Conservation (phyloP, 2,329 filamentous ascomycete species). For the Diplocarpon mali region DNA sequence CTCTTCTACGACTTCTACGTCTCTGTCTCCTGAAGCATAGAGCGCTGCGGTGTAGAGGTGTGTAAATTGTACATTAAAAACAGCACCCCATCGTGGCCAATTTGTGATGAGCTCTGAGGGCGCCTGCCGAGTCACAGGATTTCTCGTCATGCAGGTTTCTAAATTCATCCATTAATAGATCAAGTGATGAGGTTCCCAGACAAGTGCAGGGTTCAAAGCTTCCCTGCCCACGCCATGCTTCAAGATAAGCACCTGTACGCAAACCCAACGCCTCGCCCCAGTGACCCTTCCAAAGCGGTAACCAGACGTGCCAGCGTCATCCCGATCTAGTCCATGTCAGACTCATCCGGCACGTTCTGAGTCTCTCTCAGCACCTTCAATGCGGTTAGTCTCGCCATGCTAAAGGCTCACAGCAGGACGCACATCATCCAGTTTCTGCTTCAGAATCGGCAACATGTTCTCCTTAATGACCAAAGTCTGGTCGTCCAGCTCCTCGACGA, state of each 20-base stretch:
- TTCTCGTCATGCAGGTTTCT: background rate
- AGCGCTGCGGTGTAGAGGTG: background rate
- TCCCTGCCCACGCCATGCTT: too few relatives aligned
- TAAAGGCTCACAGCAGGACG: constrained; percentile 18
- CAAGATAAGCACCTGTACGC: too few relatives aligned
- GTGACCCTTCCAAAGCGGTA: background rate
- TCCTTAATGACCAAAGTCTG: constrained; percentile 65
- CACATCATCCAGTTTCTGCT: constrained; percentile 58
- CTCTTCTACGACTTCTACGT: constrained; percentile 17
- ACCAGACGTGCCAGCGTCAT: too few relatives aligned
- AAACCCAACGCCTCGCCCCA: background rate
- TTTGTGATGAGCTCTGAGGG: background rate
- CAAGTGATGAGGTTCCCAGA: too few relatives aligned
- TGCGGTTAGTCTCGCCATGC: constrained; percentile 4
- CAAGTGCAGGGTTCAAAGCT: too few relatives aligned
- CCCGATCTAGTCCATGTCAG: constrained; percentile 5
- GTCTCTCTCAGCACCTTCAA: constrained; percentile 26
- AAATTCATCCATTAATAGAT: too few relatives aligned
- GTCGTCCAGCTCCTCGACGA: constrained; percentile 73
- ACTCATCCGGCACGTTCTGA: constrained; percentile 13
- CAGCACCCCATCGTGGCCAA: background rate
- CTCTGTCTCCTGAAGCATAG: constrained; percentile 21
- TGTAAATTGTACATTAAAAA: constrained; percentile 6
- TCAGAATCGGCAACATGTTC: constrained; percentile 57
- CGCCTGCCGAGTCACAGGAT: background rate